Evolutionary conservation across 2,329 filamentous ascomycete genomes (phyloP).

Genomic region (Sporothrix dimorphospora): DNA sequence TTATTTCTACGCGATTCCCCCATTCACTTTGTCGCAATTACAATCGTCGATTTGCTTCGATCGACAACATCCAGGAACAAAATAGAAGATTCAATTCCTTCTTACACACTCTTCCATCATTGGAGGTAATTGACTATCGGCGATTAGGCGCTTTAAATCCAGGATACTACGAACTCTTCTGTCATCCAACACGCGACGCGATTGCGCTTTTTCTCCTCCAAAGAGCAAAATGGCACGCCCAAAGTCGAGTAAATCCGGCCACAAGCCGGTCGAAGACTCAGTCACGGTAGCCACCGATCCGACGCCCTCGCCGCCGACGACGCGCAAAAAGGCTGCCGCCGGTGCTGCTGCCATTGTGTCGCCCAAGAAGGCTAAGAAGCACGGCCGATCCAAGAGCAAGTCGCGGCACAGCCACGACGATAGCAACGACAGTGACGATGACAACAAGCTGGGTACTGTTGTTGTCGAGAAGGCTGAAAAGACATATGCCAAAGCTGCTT

Average conservation of each 20-base stretch:
- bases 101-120: background rate
- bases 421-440: background rate
- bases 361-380: background rate
- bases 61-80: background rate
- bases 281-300: constrained; percentile 13
- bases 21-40: background rate
- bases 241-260: background rate
- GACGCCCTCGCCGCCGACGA: constrained; percentile 21
- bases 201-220: background rate
- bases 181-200: background rate
- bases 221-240: background rate
- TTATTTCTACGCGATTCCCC: background rate
- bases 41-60: background rate
- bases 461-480: background rate
- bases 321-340: constrained; percentile 23
- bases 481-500: background rate
- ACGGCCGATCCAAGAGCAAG: constrained; percentile 6
- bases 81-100: background rate
- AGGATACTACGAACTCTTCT: background rate
- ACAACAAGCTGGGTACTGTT: background rate
- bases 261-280: background rate
- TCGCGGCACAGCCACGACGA: background rate
- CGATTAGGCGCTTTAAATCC: background rate
- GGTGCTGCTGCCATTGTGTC: background rate
- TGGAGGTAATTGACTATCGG: background rate